Conservation (phyloP, 768 basidiomycete genomes). For the Boletus reticuloceps region DNA sequence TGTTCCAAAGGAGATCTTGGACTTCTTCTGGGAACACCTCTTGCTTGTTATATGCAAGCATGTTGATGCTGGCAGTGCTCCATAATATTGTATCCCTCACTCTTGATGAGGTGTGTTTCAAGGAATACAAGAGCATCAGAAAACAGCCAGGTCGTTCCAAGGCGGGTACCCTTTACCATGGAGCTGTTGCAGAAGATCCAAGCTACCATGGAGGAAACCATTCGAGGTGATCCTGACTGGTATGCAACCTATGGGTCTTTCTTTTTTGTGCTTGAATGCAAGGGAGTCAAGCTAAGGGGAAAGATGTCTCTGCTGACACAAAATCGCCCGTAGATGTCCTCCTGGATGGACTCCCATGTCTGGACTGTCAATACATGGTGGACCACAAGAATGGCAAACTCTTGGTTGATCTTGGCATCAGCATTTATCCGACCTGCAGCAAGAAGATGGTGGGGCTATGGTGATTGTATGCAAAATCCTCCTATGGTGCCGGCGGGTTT, state of each 20-base stretch:
- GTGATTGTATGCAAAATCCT: too few species aligned
- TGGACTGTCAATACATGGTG: too few species aligned
- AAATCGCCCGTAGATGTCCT: too few species aligned
- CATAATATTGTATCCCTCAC: slow-evolving; percentile 9
- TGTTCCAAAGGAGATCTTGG: slow-evolving; percentile 8
- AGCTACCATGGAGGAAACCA: slow-evolving; percentile 4
- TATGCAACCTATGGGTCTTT: slow-evolving; percentile 11
- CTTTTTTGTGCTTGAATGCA: slow-evolving; percentile 12
- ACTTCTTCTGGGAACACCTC: slow-evolving; percentile 8
- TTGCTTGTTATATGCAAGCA: slow-evolving; percentile 4
- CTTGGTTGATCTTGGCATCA: too few species aligned
- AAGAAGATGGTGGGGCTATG: too few species aligned
- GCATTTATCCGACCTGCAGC: too few species aligned
- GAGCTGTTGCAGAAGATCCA: background rate
- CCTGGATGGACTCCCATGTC: too few species aligned
- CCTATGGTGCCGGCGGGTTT: too few species aligned
- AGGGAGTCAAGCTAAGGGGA: background rate
- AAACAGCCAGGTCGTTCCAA: background rate
- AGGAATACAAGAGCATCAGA: background rate
- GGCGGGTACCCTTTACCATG: slow-evolving; percentile 7
- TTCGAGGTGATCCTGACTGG: background rate
- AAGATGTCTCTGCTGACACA: background rate
- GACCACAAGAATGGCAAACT: too few species aligned
- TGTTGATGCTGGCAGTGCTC: background rate
- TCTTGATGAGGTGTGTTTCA: slow-evolving; percentile 3